These are phyloP conservation scores for Sugiyamaella neomexicana DNA, from an alignment of 1,139 yeast genomes.

Conservation along the genomic window DNA sequence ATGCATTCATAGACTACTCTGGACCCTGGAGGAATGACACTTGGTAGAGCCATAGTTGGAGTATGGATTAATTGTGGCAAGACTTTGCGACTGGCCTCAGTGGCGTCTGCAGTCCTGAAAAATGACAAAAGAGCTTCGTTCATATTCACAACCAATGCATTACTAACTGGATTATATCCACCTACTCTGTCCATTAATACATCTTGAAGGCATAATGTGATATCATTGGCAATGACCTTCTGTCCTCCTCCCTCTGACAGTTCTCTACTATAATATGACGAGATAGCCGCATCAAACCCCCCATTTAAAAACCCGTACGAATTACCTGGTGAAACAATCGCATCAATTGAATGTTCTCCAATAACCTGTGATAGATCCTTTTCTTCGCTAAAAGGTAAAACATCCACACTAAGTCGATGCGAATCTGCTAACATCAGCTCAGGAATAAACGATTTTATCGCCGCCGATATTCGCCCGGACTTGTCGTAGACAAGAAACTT, in stretches of 20 bases:
- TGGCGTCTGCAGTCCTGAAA: slow-evolving; percentile 5
- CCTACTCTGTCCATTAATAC: slow-evolving; percentile 25
- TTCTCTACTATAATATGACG: slow-evolving; percentile 40
- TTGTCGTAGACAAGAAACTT: slow-evolving; percentile 18
- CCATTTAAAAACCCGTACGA: slow-evolving; percentile 54
- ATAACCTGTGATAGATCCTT: slow-evolving; percentile 21
- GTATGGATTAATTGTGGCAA: slow-evolving; percentile 44
- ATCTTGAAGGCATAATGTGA: slow-evolving; percentile 29
- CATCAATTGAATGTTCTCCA: slow-evolving; percentile 22
- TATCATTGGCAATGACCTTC: slow-evolving; percentile 27
- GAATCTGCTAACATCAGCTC: slow-evolving; percentile 1
- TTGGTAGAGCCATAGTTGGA: slow-evolving; percentile 54
- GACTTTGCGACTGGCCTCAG: background rate
- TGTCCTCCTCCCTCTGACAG: background rate
- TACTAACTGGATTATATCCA: slow-evolving; percentile 42
- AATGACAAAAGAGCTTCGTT: slow-evolving; percentile 9
- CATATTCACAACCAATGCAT: slow-evolving; percentile 36
- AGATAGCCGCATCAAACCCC: slow-evolving; percentile 51
- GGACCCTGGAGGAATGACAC: slow-evolving; percentile 24
- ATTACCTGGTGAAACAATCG: slow-evolving; percentile 56
- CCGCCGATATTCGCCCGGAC: slow-evolving; percentile 5
- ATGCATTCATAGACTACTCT: slow-evolving; percentile 47
- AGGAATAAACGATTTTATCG: slow-evolving; percentile 7
- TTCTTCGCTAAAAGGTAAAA: slow-evolving; percentile 19
- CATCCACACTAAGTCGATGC: slow-evolving; percentile 13